Base-by-base conservation (phyloP, 305 asterid species). In the Fraxinus velutina region DNA sequence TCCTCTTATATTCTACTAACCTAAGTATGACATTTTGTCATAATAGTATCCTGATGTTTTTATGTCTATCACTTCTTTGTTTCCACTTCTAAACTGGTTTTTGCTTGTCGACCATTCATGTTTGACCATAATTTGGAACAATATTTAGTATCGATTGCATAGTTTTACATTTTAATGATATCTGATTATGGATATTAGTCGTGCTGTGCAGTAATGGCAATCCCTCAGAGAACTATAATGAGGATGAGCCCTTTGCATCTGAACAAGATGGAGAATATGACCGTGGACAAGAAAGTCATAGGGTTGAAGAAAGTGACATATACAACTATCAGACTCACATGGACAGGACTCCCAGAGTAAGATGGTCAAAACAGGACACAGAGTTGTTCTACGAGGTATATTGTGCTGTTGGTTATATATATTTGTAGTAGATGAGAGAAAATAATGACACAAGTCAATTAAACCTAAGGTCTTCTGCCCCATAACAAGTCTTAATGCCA, bases 291-390 rank as follows among this genome's bases (percentile, higher is more conserved):
- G 90, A 30, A 73, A 79, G 57, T 27, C 82, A 83, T 60, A 5
- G 7, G 77, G 88, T 71, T 80, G 87, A 88, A 76, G 98, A 95
- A 44, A 82, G 78, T 44, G 29, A 87, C 50, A 21, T 76, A 85
- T 89, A 79, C 88, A 96, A 96, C 87, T 93, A 96, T 85, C 99
- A 93, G 74, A 86, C 96, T 39, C 86, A 87, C 83, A 94, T 93
- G 99, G 88, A 90, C 73, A 94, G 64, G 83, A 89, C 96, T 79
- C 94, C 94, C 24, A 81, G 82, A 39, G 76, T 77, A 73, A 87
- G 92, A 90, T 96, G 99, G 99, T 86, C 97, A 66, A 90, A 94
- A 86, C 90, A 90, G 89, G 98, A 94, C 74, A 94, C 97, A 9
- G 97, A 94, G 83, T 81, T 90, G 86, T 96, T 96, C 90, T 96